Evolutionary conservation across 169 alveolate species (phyloP), one percentile per base, ranked within the genome.

Genomic region (Amoebophrya sp.): DNA sequence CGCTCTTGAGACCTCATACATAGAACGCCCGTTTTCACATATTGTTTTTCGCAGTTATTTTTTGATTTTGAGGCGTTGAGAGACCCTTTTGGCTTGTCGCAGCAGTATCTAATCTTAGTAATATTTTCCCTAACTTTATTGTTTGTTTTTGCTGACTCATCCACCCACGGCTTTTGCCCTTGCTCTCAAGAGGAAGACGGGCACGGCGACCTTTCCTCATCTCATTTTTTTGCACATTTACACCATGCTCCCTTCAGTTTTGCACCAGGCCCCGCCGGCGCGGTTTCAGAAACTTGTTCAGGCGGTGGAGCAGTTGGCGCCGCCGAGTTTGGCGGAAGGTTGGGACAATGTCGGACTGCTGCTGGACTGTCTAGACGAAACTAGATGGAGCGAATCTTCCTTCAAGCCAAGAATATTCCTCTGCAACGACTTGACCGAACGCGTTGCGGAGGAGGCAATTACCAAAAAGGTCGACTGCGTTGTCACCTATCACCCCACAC

Each of bases 331-430:
- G 7, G 83, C 83, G 35, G 83, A 2, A 1, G 2, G 32, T 3
- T 66, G 83, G 83, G 83, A 66, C 83, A 66, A 66, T 25, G 83
- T 66, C 83, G 83, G 83, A n/a, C 83, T 66, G 7, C 83, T 66
- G 32, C 83, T 66, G 2, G 83, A 66, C 83, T 66, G 83, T 25
- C 83, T n/a, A 0, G 32, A 66, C 35, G 35, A 66, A 25, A 7
- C 83, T 0, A 18, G 18, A 66, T 66, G 83, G 83, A 25, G 10
- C 29, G n/a, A n/a, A n/a, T n/a, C n/a, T n/a, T 47, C 66, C 29
- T 47, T 47, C 66, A 66, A 7, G 18, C 29, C 35, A 25, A 66
- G 83, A 25, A 2, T 66, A 3, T 66, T 66, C 32, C 35, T 66
- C 10, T 66, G 83, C 83, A 66, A 66, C 35, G 83, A 66, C 83